Base-by-base conservation (phyloP, 2,329 filamentous ascomycete genomes). In the Ploettnerulaceae sp. region DNA sequence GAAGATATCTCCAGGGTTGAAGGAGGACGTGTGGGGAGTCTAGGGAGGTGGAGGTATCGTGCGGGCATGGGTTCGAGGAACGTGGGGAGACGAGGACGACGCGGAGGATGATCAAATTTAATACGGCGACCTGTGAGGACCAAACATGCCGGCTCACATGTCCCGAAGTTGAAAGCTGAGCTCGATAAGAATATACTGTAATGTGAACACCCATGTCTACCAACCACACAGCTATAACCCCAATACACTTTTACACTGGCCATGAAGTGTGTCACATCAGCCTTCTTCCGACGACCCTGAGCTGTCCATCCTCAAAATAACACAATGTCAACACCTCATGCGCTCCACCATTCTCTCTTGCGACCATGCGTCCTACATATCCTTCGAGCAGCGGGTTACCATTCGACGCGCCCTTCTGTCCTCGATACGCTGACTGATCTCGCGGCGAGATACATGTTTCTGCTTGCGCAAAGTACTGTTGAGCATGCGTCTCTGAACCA, bases 341-440 rank as follows among this genome's bases (percentile, higher is more conserved):
- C 71, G 51, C 71, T 86, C 38, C 77, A 84, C 69, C 84, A 88
- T 67, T 84, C 86, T 51, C 82, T 95, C 54, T 76, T 97, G 47
- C 88, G 89, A 32, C 91, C 91, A 2, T 83, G 84, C 37, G 80
- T 96, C 51, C 80, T 97, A 48, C 89, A 96, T 68, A 91, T 95
- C 60, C 81, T 97, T 41, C 89, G 91, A 62, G 88, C 90, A 22
- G 84, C 89, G 18, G 91, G 91, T 64, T 97, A 94, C 70, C 87
- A 94, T 65, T 76, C 84, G 32, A 86, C 89, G 40, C 82, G 82
- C 45, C 83, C 88, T 2, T 84, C 84, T 3, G 89, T 94, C 5
- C 74, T 96, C 47, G 53, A 97, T 68, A 83, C 86, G 7, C 67
- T 96, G n/a, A 86, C 89, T 11, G 89, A 96, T 66, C 75, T 97